phyloP scores from a whole-genome alignment of 805 yeast genomes.

The Zygosaccharomyces lentus region DNA sequence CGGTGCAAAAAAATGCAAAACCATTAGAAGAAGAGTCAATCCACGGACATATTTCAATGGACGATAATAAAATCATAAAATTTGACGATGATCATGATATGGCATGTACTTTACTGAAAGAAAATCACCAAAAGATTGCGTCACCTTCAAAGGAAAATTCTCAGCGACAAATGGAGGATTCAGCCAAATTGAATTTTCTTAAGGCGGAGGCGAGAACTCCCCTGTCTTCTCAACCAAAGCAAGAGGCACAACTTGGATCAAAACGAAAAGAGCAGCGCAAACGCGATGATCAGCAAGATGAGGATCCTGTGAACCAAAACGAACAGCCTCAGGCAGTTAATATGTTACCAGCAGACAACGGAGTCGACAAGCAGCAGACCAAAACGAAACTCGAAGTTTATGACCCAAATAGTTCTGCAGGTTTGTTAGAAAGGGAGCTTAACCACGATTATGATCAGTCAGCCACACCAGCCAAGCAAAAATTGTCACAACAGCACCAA shows the following conservation, averaged over 20 bases:
- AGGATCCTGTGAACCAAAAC: no score
- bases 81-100: no score
- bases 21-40: not conserved
- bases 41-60: not conserved
- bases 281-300: no score
- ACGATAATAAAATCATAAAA: no score
- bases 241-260: no score
- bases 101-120: not conserved
- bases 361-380: not conserved
- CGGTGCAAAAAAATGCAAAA: not conserved
- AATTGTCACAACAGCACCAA: not conserved
- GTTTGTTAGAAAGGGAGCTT: not conserved
- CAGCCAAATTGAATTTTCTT: not conserved
- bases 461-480: constrained; percentile 1
- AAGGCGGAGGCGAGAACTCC: not conserved
- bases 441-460: not conserved
- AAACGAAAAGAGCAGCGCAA: no score
- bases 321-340: no score
- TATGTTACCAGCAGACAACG: no score
- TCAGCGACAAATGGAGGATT: not conserved
- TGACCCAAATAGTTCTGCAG: not conserved
- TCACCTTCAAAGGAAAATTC: not conserved
- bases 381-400: not conserved
- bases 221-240: not conserved
- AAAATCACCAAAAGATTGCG: not conserved